Base-by-base conservation (phyloP, 805 yeast genomes). In the Saccharomyces mikatae region DNA sequence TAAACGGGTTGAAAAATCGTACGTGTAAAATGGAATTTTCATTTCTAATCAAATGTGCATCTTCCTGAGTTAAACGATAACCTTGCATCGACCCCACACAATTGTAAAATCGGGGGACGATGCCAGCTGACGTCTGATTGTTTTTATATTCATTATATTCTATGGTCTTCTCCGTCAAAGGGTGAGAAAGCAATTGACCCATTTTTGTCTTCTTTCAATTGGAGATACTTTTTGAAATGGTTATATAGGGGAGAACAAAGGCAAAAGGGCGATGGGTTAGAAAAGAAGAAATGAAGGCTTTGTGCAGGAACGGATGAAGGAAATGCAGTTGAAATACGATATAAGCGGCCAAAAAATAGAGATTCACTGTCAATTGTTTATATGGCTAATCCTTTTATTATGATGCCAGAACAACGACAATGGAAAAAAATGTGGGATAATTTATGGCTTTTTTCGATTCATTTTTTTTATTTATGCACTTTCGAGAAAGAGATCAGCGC, bases 1-100 rank as follows among this genome's bases (percentile, higher is more conserved):
- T 58, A 48, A 67, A 68, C 1, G 71, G 71, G 49, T 67, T 59
- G 52, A 58, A 64, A 53, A 65, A 68, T 10, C 52, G 56, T 2
- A 80, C 72, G 29, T 72, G 58, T 11, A 70, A 48, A 31, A 72
- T 75, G 56, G 73, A 74, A 50, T 75, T 77, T 55, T 74, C 77
- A 48, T 79, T 73, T 46, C 76, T 63, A 22, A 82, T 79, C 56
- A 80, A 76, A 67, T 83, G 86, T 3, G 89, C 87, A 70, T 86
- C 92, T 63, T 86, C 92, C 82, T 86, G 87, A 5, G 85, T 76
- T 62, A 81, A 71, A 52, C 92, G 70, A 67, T 84, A 86, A 3
- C 92, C 91, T 65, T 86, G 90, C 89, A 86, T 86, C 30, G 87
- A 80, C 2, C 90, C 91, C 4, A 85, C 74, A 49, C 83, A 76